Conservation (phyloP, 441 rosid genomes). For the Gossypium davidsonii region DNA sequence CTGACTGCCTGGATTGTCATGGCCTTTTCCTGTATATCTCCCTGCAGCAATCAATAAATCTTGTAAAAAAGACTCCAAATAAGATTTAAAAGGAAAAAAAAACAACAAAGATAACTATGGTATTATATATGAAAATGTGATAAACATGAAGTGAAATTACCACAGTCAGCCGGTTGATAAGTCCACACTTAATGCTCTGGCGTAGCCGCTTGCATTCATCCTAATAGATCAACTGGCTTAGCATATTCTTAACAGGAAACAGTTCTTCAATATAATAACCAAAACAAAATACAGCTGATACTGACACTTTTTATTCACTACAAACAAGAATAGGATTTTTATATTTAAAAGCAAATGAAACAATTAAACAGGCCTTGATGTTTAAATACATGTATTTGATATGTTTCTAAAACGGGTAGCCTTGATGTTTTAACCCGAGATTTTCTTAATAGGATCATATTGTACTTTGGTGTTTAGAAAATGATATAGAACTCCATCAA, state of each 20-base stretch:
- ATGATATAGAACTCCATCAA: background rate
- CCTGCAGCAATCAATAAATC: conserved; percentile 42
- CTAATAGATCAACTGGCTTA: conserved; percentile 33
- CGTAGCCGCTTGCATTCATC: conserved; percentile 96
- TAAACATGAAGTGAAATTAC: conserved; percentile 34
- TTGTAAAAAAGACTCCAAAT: conserved; percentile 18
- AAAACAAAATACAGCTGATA: background rate
- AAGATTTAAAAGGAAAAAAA: background rate
- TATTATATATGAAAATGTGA: conserved; percentile 4
- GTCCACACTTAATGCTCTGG: conserved; percentile 93
- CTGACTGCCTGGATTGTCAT: conserved; percentile 74
- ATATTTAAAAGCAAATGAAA: background rate
- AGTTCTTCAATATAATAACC: background rate
- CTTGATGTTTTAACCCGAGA: background rate
- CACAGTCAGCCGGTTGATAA: conserved; percentile 78
- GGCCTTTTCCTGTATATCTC: conserved; percentile 88
- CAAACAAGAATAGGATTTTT: background rate
- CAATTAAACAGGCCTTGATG: background rate
- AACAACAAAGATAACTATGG: background rate
- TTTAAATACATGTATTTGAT: background rate
- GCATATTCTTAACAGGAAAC: conserved; percentile 1
- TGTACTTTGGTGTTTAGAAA: background rate
- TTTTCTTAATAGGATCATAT: background rate
- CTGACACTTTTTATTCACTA: background rate
- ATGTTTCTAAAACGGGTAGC: background rate